Evolutionary conservation across 169 alveolate species (phyloP), one percentile per base, ranked within the genome.

Genomic region (Toxoplasma gondii): DNA sequence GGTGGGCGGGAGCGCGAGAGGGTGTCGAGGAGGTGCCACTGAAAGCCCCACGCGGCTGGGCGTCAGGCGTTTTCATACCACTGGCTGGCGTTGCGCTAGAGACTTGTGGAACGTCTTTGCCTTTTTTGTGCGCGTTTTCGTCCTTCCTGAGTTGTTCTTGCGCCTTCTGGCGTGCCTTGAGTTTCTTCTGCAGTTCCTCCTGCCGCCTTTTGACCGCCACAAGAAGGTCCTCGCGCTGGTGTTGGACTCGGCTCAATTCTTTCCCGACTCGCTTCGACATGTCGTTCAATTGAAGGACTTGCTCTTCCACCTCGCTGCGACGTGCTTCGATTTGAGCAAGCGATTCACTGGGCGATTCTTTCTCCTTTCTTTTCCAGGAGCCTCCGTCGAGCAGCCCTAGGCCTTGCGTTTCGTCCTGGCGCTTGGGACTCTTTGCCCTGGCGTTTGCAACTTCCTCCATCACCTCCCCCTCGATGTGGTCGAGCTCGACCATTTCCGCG

Each of bases 401-500:
- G 34, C 17, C 41, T 34, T n/a, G 45, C 29, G 19, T 31, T 0
- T 34, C 43, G 10, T 19, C 45, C 53, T 34, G 27, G 0, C 44
- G 0, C 45, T 78, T 27, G 31, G 41, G 16, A 31, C 22, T 31
- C 45, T 38, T 34, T 0, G 31, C 45, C 53, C 16, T 0, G 24
- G 45, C 44, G 0, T 39, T n/a, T 44, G 9, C 87, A 12, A 2
- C 49, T 22, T 78, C 87, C 45, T 39, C 87, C 53, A 78, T 22
- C 45, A 78, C 87, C 87, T 78, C 87, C 43, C 0, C 34, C 87
- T 78, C 87, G 31, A 78, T 22, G 31, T 78, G 87, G 45, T 78
- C 87, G 53, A 78, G 45, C 34, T 39, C 45, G 34, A 39, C 87
- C 9, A 78, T 12, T 5, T 78, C 87, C 4, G 87, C 43, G 16